These are phyloP conservation scores for Ascochyta pisi DNA, from an alignment of 2,329 filamentous ascomycete species.

Conservation along the genomic window DNA sequence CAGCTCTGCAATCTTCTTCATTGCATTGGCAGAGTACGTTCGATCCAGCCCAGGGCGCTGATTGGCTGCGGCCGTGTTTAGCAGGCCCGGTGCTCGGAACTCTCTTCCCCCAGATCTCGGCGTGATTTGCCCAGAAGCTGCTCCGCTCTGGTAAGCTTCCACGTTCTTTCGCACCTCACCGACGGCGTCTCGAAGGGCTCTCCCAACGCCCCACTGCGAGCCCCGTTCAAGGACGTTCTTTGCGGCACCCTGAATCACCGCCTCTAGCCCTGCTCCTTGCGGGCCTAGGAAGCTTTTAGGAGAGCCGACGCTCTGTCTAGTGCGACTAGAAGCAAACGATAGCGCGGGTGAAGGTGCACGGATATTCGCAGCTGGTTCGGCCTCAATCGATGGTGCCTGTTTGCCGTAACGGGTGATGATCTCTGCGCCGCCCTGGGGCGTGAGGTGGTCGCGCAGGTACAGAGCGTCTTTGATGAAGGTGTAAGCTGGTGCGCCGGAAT, in stretches of 20 bases:
- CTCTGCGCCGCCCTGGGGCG: conserved; percentile 65
- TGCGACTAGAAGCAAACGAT: conserved; percentile 32
- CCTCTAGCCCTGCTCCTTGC: conserved; percentile 63
- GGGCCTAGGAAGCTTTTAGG: conserved; percentile 38
- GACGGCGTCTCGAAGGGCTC: conserved; percentile 80
- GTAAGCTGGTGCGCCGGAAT: conserved; percentile 69
- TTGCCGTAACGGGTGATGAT: conserved; percentile 75
- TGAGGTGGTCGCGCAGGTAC: conserved; percentile 72
- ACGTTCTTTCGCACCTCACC: conserved; percentile 81
- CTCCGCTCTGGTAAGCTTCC: conserved; percentile 63
- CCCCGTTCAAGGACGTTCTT: conserved; percentile 75
- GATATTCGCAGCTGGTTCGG: conserved; percentile 35
- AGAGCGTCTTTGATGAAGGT: conserved; percentile 87
- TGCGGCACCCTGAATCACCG: conserved; percentile 76
- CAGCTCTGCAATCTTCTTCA: conserved; percentile 52
- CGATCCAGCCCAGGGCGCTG: conserved; percentile 31
- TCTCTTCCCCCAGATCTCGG: conserved; percentile 46
- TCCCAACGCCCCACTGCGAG: conserved; percentile 80
- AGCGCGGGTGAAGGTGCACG: conserved; percentile 37
- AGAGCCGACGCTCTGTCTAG: conserved; percentile 37
- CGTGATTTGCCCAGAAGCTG: conserved; percentile 38
- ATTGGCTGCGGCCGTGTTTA: conserved; percentile 26
- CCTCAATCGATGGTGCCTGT: conserved; percentile 43
- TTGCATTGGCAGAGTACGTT: conserved; percentile 29
- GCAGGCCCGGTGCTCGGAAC: conserved; percentile 40